Evolutionary conservation across 768 basidiomycete genomes (phyloP).

Genomic region (Boletus barrowsii): DNA sequence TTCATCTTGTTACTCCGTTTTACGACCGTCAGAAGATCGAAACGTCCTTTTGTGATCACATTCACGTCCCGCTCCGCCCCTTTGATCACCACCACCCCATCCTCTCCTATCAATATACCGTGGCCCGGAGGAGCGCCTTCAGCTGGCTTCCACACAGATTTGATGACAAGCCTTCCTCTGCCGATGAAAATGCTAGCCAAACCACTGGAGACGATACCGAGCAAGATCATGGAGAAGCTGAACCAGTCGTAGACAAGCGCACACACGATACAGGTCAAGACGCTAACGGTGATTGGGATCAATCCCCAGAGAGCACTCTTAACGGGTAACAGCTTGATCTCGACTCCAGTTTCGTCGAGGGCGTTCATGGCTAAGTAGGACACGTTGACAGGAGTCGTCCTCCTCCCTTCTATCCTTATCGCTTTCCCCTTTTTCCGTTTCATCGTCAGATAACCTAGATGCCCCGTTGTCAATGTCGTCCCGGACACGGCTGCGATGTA

Average conservation of each 20-base stretch:
- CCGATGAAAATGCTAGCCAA: constrained; percentile 25
- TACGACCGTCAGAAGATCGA: constrained; percentile 15
- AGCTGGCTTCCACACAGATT: constrained; percentile 12
- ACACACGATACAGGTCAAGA: neutral
- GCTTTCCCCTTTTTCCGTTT: neutral
- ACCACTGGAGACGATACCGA: constrained; percentile 34
- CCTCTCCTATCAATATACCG: constrained; percentile 22
- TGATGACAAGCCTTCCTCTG: constrained; percentile 20
- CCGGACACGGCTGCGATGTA: constrained; percentile 30
- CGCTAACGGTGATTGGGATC: constrained; percentile 27
- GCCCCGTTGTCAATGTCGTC: constrained; percentile 21
- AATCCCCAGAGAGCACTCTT: constrained; percentile 13
- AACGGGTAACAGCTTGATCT: neutral
- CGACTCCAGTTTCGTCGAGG: neutral
- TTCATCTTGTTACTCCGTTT: too few species aligned
- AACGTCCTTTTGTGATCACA: neutral
- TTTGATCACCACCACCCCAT: constrained; percentile 26
- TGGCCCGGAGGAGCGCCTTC: constrained; percentile 23
- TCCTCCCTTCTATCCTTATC: neutral
- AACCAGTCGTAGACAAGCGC: constrained; percentile 27
- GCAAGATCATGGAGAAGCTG: constrained; percentile 29
- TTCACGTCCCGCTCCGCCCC: constrained; percentile 28
- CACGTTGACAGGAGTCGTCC: constrained; percentile 11
- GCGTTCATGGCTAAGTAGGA: constrained; percentile 19
- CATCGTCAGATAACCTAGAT: constrained; percentile 27